Evolutionary conservation across 192 early-diverging fungal genomes (phyloP), one percentile per base, ranked within the genome.

Genomic region (Coemansia sp.): DNA sequence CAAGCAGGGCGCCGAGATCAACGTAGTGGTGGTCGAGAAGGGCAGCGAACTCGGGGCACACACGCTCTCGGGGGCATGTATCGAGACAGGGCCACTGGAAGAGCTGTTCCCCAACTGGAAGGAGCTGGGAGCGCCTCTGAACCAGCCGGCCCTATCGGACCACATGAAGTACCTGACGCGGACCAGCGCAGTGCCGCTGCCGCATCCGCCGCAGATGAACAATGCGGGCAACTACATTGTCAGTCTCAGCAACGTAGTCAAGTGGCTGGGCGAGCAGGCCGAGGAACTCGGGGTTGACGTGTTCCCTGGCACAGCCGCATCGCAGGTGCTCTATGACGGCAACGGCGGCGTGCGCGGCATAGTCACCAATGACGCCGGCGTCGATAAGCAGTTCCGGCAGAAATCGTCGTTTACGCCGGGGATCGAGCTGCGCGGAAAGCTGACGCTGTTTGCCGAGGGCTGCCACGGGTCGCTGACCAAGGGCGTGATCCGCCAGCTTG

Each of bases 81-180:
- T 99, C 28, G 97, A 99, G 68, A 89, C 94, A 4, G 84, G 88
- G 3, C 91, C 97, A 7, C 72, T 99, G 55, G 83, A 96, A 64
- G 97, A 99, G 80, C 79, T 99, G 64, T 94, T 99, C 36, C 97
- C 97, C 25, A 91, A 97, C 67, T 99, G 95, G 95, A 95, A 93
- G 77, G 94, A 95, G 55, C 91, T 86, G 68, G 93, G 92, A 6
- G 95, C 97, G 2, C 97, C 97, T 17, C 79, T 99, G 36, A 88
- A 93, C 74, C 88, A 88, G 58, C 94, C 92, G 5, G 97, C 88
- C 4, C 68, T 84, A 4, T 79, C 88, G 30, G 97, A 99, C 77
- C 75, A 87, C 0, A 94, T 99, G 90, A 82, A 84, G 63, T 87
- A 91, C 30, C 75, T 99, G 62, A 97, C 95, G 3, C 69, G 83